These are phyloP conservation scores for Tulasnella sp. DNA, from an alignment of 768 basidiomycete genomes.

Conservation along the genomic window DNA sequence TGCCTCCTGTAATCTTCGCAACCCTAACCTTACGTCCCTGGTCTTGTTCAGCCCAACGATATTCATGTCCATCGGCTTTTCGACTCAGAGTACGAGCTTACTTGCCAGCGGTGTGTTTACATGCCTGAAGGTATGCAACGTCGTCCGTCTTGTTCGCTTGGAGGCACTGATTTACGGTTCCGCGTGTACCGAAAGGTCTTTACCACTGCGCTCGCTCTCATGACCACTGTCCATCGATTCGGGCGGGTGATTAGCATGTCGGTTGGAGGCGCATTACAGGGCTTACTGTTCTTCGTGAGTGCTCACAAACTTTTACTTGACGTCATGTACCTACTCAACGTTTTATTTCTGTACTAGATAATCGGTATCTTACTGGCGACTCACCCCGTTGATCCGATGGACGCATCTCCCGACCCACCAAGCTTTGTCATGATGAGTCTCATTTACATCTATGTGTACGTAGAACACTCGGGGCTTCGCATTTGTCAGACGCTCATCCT, in stretches of 20 bases:
- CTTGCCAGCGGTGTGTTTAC: constrained; percentile 18
- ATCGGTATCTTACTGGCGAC: constrained; percentile 14
- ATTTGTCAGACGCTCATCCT: background rate
- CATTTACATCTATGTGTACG: constrained; percentile 17
- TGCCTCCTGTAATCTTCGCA: background rate
- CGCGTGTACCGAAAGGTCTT: background rate
- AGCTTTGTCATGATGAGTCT: constrained; percentile 16
- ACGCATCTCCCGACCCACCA: background rate
- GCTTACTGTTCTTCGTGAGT: constrained; percentile 17
- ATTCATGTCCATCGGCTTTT: constrained; percentile 19
- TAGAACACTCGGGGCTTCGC: background rate
- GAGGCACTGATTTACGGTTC: background rate
- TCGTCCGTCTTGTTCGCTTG: background rate
- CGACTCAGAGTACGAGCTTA: constrained; percentile 15
- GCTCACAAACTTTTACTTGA: background rate
- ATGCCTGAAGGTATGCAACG: constrained; percentile 9
- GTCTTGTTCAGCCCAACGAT: constrained; percentile 10
- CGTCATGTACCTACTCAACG: background rate
- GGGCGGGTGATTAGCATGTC: constrained; percentile 11
- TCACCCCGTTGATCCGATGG: background rate
- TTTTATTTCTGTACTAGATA: background rate
- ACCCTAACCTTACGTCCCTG: background rate
- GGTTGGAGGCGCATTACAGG: constrained; percentile 9
- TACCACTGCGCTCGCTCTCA: constrained; percentile 5
- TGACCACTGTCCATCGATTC: constrained; percentile 14